Percentiles rank a stretch among this genome's conserved stretches.
Evolutionary conservation across 208 protist species (phyloP).

Genomic region (Wallacemonas rigidus): DNA sequence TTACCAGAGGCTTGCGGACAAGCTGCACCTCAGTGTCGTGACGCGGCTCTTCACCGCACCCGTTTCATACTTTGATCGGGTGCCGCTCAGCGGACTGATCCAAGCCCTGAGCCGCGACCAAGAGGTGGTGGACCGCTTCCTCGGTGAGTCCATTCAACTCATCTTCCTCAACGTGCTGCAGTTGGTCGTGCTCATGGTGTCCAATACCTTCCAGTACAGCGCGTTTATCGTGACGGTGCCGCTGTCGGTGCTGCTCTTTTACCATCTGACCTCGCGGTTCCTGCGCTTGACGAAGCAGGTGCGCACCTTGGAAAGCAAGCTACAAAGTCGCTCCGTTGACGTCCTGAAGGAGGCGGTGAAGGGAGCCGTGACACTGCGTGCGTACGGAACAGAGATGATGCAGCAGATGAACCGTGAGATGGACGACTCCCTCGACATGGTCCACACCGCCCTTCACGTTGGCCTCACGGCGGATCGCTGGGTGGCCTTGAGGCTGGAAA

Average conservation of each 20-base stretch:
- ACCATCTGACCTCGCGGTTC: conserved; percentile 67
- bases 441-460: conserved; percentile 52
- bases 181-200: conserved; percentile 55
- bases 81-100: conserved; percentile 52
- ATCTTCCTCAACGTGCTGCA: conserved; percentile 63
- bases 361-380: conserved; percentile 66
- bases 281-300: conserved; percentile 71
- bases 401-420: conserved; percentile 54
- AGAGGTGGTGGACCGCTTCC: conserved; percentile 60
- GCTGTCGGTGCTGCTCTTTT: conserved; percentile 70
- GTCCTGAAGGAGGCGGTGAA: conserved; percentile 66
- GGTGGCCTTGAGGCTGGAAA: conserved; percentile 68
- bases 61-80: conserved; percentile 78
- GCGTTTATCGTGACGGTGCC: conserved; percentile 69
- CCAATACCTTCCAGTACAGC: conserved; percentile 63
- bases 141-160: conserved; percentile 66
- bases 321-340: conserved; percentile 43
- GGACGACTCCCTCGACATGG: conserved; percentile 59
- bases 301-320: conserved; percentile 59
- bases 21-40: conserved; percentile 57
- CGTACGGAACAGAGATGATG: conserved; percentile 44
- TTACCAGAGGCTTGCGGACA: conserved; percentile 58
- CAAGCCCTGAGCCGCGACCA: conserved; percentile 71
- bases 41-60: conserved; percentile 63
- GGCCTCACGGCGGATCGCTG: conserved; percentile 67